Base-by-base conservation (phyloP, 2,329 filamentous ascomycete species). In the Thielaviopsis ethacetica region DNA sequence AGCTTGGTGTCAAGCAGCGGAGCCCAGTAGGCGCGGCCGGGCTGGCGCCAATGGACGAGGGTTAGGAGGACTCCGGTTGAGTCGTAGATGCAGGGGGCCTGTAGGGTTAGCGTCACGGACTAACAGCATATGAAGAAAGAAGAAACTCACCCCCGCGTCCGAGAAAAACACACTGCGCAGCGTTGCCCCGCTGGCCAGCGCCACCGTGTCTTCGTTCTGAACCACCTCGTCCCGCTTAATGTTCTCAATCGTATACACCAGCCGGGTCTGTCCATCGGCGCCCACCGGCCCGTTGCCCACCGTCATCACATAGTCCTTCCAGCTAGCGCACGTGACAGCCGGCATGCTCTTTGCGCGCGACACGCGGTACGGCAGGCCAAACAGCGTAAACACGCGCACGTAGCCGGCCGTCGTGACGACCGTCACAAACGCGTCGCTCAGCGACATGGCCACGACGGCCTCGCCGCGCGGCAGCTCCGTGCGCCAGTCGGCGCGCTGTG, bases 51-150 rank as follows among this genome's bases (percentile, higher is more conserved):
- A 71, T 95, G 91, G 52, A 95, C 77, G 1, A 97, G 79, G 1
- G 91, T 86, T 13, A 97, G 78, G 1, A 98, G 76, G 0, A 91
- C 89, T 49, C 94, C 93, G 1, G 88, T 88, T 5, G 88, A 89
- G 70, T 97, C 93, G 70, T 97, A 98, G 61, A 97, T 91, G 69
- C 89, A 96, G 6, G 93, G 93, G 66, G 98, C 91, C 85, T 89
- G 63, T 54, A 44, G 27, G 26, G 53, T 58, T 61, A 53, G 55
- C 64, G n/a, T 21, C 27, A n/a, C n/a, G 9, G 12, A n/a, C 21
- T 30, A 17, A 2, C 34, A 27, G 27, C 19, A 62, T 26, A 51
- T 12, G 19, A 34, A 47, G 12, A 51, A 53, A 4, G n/a, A 21
- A 52, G 59, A 15, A 24, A 75, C 83, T 72, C 76, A 89, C 86